Evolutionary conservation across 331 rosid genomes (phyloP), one percentile per base, ranked within the genome.

Genomic region (Arachis monticola): DNA sequence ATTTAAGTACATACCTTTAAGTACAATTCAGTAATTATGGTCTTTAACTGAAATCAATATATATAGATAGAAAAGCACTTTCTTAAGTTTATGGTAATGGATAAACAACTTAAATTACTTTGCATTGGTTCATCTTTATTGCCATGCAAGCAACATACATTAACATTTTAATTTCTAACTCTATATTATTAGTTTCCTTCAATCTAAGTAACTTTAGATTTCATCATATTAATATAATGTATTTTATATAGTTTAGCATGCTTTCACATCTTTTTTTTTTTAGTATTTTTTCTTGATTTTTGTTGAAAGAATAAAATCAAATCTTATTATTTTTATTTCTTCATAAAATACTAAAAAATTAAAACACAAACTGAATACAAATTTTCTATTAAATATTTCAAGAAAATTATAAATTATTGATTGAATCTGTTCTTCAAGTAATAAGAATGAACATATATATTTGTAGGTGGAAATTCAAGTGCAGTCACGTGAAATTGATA

Each of bases 201-300:
- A 8, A 35, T 81, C 67, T 70, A 84, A 77, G 88, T 81, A 81
- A 84, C 88, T 77, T 77, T 44, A 48, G 73, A 46, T 69, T 77
- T 77, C 83, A 64, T 74, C 83, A 76, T 80, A 73, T 56, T 48
- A 12, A n/a, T 52, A 52, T 11, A 52, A 27, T 27, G 30, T 27
- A 27, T 27, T 27, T 27, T 31, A 27, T 48, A 55, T 13, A 55
- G 6, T 38, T 11, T 67, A 67, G 12, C 60, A 57, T 80, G 60
- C 12, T 57, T 41, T 59, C 63, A 38, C 41, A 38, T 38, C 41
- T 5, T 35, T 22, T 22, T 17, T 17, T 22, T 27, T 27, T 27
- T 27, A 27, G 30, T 27, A 27, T 27, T 27, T 27, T 27, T 27
- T 27, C 30, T 27, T 27, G 30, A 27, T 27, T 27, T 27, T 27